Base-by-base conservation (phyloP, 345 rosid genomes). In the Toxicodendron radicans region DNA sequence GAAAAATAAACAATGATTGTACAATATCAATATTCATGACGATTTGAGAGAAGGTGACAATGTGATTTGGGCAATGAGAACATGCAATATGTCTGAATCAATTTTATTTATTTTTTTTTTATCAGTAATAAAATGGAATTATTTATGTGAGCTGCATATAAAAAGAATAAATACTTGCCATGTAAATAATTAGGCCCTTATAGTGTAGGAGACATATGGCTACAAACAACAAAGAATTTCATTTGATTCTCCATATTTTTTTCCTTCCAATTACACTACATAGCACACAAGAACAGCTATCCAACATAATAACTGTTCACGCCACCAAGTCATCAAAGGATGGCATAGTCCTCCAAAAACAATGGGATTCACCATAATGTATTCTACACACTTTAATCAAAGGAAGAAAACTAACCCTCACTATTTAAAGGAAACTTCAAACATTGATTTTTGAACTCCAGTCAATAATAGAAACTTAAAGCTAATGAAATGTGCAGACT, bases 1-100 rank as follows among this genome's bases (percentile, higher is more conserved):
- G 87, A 70, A 80, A 79, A 51, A 27, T 35, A 68, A 74, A 64
- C 6, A 69, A 77, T 10, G 7, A 64, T 63, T 51, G 54, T 23
- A 12, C 41, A 66, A 68, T 41, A n/a, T 63, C 11, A 58, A 30
- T 27, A 70, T 53, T 20, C 73, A 60, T 16, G 60, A 66, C 3
- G 5, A n/a, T 53, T 51, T 18, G 30, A 41, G 30, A 18, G 17
- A 21, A 65, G 46, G 10, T 66, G 20, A 38, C 20, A 27, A 58
- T 59, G 41, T 5, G 21, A 38, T 38, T 38, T 38, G 7, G 11
- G 23, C 20, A 17, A 58, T 59, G 41, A 2, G 38, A 56, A 60
- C 43, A 27, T 33, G 6, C 18, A 30, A 60, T 13, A 13, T 60
- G 20, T 60, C 21, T 13, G 6, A 60, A 5, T 38, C 43, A 60